phyloP scores from a whole-genome alignment of 73 alveolate genomes.

The Blepharisma stoltei region DNA sequence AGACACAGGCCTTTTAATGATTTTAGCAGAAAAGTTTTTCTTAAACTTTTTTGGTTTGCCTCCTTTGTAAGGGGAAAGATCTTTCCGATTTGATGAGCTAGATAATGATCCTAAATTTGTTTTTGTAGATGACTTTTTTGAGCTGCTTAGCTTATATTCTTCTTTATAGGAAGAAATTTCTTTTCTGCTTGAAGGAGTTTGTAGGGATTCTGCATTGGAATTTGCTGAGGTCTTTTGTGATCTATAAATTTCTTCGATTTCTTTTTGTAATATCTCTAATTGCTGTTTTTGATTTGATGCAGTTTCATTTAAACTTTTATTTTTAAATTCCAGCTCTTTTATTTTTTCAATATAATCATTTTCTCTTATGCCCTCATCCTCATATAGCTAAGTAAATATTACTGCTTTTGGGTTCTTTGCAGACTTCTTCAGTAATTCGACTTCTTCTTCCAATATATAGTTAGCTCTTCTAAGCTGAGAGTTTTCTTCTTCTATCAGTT shows the following conservation, averaged over 20 bases:
- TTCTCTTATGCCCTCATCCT: not conserved
- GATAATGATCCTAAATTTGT: too few relatives aligned
- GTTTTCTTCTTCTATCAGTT: not conserved
- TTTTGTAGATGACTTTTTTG: not conserved
- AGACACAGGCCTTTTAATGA: too few relatives aligned
- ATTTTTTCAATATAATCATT: not conserved
- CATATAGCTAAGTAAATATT: not conserved
- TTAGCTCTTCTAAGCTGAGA: not conserved
- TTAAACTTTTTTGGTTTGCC: not conserved
- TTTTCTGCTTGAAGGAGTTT: too few relatives aligned
- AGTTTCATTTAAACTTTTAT: constrained; percentile 14
- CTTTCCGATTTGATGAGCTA: too few relatives aligned
- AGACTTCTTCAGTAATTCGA: not conserved
- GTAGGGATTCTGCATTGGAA: too few relatives aligned
- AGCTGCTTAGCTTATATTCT: not conserved
- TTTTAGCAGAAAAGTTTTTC: not conserved
- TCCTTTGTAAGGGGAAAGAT: not conserved
- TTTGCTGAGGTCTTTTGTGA: not conserved
- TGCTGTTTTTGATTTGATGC: not conserved
- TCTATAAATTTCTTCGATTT: not conserved
- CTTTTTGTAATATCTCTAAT: constrained; percentile 10
- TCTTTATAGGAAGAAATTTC: not conserved
- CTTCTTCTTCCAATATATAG: not conserved
- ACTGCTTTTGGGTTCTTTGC: not conserved
- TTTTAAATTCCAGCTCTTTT: constrained; percentile 18